Percentiles rank a stretch among this genome's conserved stretches.
Evolutionary conservation across 2,329 filamentous ascomycete genomes (phyloP).

Genomic region (Clonostachys rhizophaga): DNA sequence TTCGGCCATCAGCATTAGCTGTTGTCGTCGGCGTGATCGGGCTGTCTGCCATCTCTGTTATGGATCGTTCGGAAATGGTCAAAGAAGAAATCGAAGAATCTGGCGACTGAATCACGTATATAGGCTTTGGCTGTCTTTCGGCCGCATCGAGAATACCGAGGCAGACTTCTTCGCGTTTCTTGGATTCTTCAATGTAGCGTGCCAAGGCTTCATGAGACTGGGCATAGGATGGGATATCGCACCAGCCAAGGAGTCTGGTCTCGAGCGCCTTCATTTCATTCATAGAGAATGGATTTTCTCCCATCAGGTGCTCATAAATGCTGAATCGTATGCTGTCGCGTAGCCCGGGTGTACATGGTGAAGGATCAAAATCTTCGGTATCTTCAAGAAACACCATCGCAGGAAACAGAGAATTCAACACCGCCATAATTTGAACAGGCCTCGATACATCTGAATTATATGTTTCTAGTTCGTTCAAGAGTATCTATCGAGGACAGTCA

Average conservation of each 20-base stretch:
- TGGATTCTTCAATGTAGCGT: conserved; percentile 23
- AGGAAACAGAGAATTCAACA: conserved; percentile 27
- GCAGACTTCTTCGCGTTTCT: conserved; percentile 21
- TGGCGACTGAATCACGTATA: no score
- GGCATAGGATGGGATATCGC: conserved; percentile 19
- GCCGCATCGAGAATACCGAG: neutral
- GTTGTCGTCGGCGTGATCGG: no score
- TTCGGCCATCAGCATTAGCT: no score
- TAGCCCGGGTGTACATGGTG: conserved; percentile 20
- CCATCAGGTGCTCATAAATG: conserved; percentile 25
- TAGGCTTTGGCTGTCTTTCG: neutral
- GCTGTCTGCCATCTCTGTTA: no score
- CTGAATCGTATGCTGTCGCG: conserved; percentile 26
- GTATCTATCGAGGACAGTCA: conserved; percentile 11
- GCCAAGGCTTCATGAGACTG: conserved; percentile 17
- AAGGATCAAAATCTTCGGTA: conserved; percentile 13
- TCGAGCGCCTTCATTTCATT: conserved; percentile 14
- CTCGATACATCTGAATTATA: conserved; percentile 3
- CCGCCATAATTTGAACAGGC: conserved; percentile 19
- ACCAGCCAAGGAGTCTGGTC: conserved; percentile 24
- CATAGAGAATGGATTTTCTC: conserved; percentile 9
- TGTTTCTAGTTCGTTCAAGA: conserved; percentile 14
- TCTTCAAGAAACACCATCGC: conserved; percentile 11
- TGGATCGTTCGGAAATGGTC: no score
- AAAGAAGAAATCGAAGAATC: no score